Percentiles rank a stretch among this genome's conserved stretches.
Conservation (phyloP, 192 early-diverging fungal species). For the Coemansia sp. region DNA sequence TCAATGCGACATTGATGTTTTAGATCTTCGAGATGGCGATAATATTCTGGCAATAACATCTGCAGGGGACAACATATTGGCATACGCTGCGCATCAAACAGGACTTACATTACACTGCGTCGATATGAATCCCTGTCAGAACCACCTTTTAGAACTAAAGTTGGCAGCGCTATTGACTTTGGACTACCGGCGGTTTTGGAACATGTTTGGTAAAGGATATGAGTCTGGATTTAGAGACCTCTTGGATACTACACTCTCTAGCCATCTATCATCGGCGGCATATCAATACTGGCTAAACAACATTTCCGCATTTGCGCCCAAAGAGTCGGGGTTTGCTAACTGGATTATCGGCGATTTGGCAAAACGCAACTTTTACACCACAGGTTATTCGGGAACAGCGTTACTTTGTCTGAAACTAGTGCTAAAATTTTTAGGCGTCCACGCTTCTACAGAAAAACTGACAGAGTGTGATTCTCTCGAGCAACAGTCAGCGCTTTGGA, state of each 20-base stretch:
- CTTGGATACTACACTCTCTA: conserved; percentile 70
- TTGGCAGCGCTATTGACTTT: conserved; percentile 67
- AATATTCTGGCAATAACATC: conserved; percentile 80
- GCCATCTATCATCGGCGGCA: conserved; percentile 68
- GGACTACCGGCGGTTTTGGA: conserved; percentile 71
- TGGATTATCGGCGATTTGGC: conserved; percentile 46
- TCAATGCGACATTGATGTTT: conserved; percentile 67
- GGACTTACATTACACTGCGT: conserved; percentile 75
- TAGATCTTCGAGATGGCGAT: conserved; percentile 69
- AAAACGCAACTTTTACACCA: conserved; percentile 73
- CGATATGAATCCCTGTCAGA: conserved; percentile 92
- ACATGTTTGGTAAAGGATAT: conserved; percentile 75
- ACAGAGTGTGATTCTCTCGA: conserved; percentile 57
- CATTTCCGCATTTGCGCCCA: conserved; percentile 19
- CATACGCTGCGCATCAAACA: conserved; percentile 72
- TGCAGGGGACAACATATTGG: conserved; percentile 79
- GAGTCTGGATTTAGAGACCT: conserved; percentile 62
- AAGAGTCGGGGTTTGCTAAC: not conserved
- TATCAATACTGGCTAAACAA: conserved; percentile 82
- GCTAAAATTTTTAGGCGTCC: conserved; percentile 60
- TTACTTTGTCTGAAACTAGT: conserved; percentile 68
- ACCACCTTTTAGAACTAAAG: conserved; percentile 86
- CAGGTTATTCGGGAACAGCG: conserved; percentile 82
- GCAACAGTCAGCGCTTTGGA: conserved; percentile 68
- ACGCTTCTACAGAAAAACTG: conserved; percentile 59